Percentiles rank a stretch among this genome's conserved stretches.
phyloP scores from a whole-genome alignment of 2,329 filamentous ascomycete species.

The Colletotrichum orchidophilum region DNA sequence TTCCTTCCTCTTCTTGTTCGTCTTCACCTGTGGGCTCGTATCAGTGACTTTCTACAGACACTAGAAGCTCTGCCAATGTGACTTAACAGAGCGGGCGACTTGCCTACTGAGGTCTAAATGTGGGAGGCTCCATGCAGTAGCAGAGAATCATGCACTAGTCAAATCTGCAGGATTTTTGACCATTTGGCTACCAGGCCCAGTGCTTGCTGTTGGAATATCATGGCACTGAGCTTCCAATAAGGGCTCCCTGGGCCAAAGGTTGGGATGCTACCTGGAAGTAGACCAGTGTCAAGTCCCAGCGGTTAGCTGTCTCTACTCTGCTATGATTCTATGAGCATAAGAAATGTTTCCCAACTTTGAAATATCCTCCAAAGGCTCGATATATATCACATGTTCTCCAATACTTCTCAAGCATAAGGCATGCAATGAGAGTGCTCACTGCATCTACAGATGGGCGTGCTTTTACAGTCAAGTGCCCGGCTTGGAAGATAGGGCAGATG shows the following conservation, averaged over 20 bases:
- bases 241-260: neutral
- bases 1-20: neutral
- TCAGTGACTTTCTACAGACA: neutral
- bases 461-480: neutral
- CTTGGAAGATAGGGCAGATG: neutral
- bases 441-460: neutral
- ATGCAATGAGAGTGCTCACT: neutral
- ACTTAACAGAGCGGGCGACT: too few relatives aligned
- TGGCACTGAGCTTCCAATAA: neutral
- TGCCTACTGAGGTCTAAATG: too few relatives aligned
- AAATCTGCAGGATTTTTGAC: too few relatives aligned
- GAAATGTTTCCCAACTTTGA: neutral
- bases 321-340: neutral
- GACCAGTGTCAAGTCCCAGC: neutral
- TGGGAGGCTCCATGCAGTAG: too few relatives aligned
- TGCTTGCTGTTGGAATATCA: too few relatives aligned
- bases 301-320: neutral
- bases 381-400: neutral
- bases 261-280: neutral
- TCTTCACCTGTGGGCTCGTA: neutral
- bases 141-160: too few relatives aligned
- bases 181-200: too few relatives aligned
- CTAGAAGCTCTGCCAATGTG: too few relatives aligned
- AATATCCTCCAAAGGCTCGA: neutral
- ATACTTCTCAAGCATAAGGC: neutral